Conservation (phyloP, 148 eudicot species). For the Cornus florida region DNA sequence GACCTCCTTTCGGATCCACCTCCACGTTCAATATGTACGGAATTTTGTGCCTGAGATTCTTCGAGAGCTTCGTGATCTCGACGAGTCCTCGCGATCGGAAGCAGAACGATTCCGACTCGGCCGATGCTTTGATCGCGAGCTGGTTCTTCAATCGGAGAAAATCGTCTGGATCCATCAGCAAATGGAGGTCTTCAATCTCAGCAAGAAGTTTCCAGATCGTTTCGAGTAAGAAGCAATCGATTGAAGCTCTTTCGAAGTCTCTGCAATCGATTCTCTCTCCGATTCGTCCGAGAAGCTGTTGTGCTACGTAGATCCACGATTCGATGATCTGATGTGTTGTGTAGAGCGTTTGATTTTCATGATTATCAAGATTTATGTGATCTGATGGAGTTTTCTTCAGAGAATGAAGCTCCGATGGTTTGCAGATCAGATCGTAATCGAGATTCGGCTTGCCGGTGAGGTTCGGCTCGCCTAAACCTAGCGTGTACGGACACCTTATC, state of each 20-base stretch:
- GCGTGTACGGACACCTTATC: constrained; percentile 52
- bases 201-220: constrained; percentile 59
- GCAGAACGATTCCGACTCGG: constrained; percentile 56
- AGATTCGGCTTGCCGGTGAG: constrained; percentile 60
- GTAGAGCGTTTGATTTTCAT: constrained; percentile 46
- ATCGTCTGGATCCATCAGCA: constrained; percentile 68
- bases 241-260: constrained; percentile 37
- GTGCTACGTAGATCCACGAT: constrained; percentile 54
- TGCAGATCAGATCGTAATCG: constrained; percentile 65
- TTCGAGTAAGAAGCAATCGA: constrained; percentile 58
- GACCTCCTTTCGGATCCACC: constrained; percentile 85
- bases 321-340: constrained; percentile 69
- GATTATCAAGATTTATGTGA: constrained; percentile 26
- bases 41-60: constrained; percentile 60
- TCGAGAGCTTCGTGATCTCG: constrained; percentile 49
- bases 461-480: constrained; percentile 83
- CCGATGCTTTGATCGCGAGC: constrained; percentile 43
- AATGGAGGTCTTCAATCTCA: constrained; percentile 51
- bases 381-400: constrained; percentile 41
- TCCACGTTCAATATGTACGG: constrained; percentile 62
- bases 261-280: constrained; percentile 23
- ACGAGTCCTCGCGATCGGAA: constrained; percentile 58
- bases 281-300: constrained; percentile 34
- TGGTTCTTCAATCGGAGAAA: constrained; percentile 55
- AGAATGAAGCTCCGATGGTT: constrained; percentile 54